These are phyloP conservation scores for Debaryomyces robertsiae DNA, from an alignment of 1,139 yeast genomes.

Conservation along the genomic window DNA sequence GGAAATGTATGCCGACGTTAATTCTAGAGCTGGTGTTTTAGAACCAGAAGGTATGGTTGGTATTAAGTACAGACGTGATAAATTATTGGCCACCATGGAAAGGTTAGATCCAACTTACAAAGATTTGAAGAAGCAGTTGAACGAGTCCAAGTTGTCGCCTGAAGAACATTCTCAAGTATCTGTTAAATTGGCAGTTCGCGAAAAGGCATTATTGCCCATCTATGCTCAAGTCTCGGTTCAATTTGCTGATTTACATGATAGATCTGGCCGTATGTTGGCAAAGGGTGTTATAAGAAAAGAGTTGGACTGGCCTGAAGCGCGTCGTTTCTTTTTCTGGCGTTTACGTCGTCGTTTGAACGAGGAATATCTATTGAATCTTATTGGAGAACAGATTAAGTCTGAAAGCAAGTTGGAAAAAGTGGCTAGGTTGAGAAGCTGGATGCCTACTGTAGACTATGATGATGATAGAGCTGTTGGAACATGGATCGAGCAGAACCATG, in stretches of 20 bases:
- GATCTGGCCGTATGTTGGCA: slow-evolving; percentile 96
- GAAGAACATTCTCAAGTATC: slow-evolving; percentile 71
- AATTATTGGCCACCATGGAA: slow-evolving; percentile 83
- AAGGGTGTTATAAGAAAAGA: slow-evolving; percentile 89
- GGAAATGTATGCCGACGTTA: slow-evolving; percentile 99
- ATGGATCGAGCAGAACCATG: slow-evolving; percentile 84
- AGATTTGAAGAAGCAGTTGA: slow-evolving; percentile 61
- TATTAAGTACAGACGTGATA: slow-evolving; percentile 93
- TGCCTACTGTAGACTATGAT: slow-evolving; percentile 70
- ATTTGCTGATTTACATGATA: slow-evolving; percentile 96
- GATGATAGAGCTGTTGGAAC: slow-evolving; percentile 78
- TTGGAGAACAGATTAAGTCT: slow-evolving; percentile 62
- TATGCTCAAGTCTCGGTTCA: slow-evolving; percentile 92
- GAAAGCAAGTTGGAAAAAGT: slow-evolving; percentile 78
- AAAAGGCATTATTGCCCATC: slow-evolving; percentile 76
- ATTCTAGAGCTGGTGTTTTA: slow-evolving; percentile 96
- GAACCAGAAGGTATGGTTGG: slow-evolving; percentile 99
- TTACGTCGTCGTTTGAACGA: slow-evolving; percentile 94
- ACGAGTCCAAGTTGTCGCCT: slow-evolving; percentile 51
- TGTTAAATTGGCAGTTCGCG: slow-evolving; percentile 73
- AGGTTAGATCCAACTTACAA: slow-evolving; percentile 81
- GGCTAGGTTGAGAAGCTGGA: slow-evolving; percentile 88
- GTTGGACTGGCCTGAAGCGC: slow-evolving; percentile 80
- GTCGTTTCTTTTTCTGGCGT: slow-evolving; percentile 99
- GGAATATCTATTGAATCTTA: slow-evolving; percentile 78